Base-by-base conservation (phyloP, 495 filamentous ascomycete species). In the Aspergillus panamensis region DNA sequence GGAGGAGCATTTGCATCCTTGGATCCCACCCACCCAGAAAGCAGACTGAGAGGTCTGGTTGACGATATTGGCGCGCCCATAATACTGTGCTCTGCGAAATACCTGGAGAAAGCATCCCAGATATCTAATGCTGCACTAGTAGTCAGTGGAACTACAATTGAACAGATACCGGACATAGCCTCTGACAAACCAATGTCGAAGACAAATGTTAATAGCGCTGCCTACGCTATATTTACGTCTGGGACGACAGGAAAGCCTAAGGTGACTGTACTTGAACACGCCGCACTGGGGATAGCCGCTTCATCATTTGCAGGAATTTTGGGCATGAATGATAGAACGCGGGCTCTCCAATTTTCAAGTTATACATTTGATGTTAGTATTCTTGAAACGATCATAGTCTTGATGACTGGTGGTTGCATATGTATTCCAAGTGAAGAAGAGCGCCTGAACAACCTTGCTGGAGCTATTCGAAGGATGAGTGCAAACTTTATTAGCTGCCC, bases 311-410 rank as follows among this genome's bases (percentile, higher is more conserved):
- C 55, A 13, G 59, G 63, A 13, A 72, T 74, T 0, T 63, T 85
- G 14, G 58, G 70, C 9, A 78, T 88, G 43, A 69, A 77, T 35
- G 62, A 76, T 0, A 63, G 68, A 0, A 82, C 82, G 14, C 79
- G 88, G 8, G 78, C 85, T 8, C 75, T 91, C 60, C 87, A 91
- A 57, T 83, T 87, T 53, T 84, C 87, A 2, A 84, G 83, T 45
- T 88, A 84, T 63, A 83, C 84, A 1, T 87, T 88, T 39, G 88
- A 92, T 57, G 80, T 84, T 30, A 83, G 83, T 43, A 74, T 90
- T 17, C 65, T 81, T 4, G 87, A 91, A 54, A 83, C 87, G 4
- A 80, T 88, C 51, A 82, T 84, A 6, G 84, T 84, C 0, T 69
- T 92, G 1, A 82, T 83, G 21, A 68, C 71, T 4, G 86, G 86